Evolutionary conservation across 139 green algal species (phyloP), one percentile per base, ranked within the genome.

Genomic region (Chlamydomonas schloesseri): DNA sequence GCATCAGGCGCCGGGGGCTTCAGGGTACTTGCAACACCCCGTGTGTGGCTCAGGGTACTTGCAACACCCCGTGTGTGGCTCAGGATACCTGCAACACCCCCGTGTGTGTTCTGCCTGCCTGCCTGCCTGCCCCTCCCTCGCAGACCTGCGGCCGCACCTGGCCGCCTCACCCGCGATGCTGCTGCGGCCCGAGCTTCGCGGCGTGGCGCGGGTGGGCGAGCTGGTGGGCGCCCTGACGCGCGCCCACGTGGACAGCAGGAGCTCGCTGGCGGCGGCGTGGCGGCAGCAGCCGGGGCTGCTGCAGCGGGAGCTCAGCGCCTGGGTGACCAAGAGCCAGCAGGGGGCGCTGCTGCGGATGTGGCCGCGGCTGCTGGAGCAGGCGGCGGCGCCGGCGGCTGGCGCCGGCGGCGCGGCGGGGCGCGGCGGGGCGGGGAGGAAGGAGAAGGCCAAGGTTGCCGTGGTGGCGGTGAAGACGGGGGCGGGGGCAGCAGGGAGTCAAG

Each of bases 171-270:
- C 94, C 20, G 79, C 57, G 69, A 94, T 91, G 70, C 77, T 89
- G 9, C 57, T 84, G 31, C 74, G 87, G 10, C 89, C 90, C 0
- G 94, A 97, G 77, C 88, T 95, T 64, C 88, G 84, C 14, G 93
- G 89, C 5, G 87, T 96, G 75, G 88, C 83, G 29, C 87, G 93
- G 0, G 92, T 96, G 42, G 88, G 89, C 0, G 91, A 96, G 72
- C 92, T 98, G 77, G 47, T 97, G 34, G 57, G 60, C 0, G 91
- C 89, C 13, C 88, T 97, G 65, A 23, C 57, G 5, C 42, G 82
- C 4, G 31, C 46, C 20, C 18, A 74, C 0, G 88, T 96, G 37
- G 92, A 94, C 88, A 93, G 83, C 76, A 57, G 65, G 1, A 60
- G 68, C 0, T 29, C 57, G 1, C 82, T 98, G 65, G 86, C 67